Base-by-base conservation (phyloP, 164 flowering plant genomes). In the Nymphaea thermarum region DNA sequence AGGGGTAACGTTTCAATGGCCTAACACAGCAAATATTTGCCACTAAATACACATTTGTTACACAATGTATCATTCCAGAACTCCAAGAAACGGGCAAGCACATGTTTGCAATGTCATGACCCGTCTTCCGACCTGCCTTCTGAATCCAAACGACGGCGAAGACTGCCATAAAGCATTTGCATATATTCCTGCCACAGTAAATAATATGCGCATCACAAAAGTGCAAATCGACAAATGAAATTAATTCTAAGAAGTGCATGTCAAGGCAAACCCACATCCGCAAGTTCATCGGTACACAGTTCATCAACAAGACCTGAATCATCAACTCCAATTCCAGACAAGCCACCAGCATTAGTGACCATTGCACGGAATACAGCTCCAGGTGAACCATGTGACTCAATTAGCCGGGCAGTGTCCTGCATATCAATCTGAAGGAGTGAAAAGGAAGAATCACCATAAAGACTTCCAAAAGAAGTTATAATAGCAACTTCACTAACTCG, bases 241-340 rank as follows among this genome's bases (percentile, higher is more conserved):
- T 36, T 43, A 43, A 51, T 10, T 25, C 4, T 12, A 42, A 66
- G n/a, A 4, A 44, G 55, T 11, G 53, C 7, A n/a, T 3, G 14
- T 61, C 42, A 10, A 14, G 42, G 65, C n/a, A 61, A 42, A 77
- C 86, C 70, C 72, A 89, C 98, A 70, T 71, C 70, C 17, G 74
- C 84, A 61, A 94, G 88, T 64, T 45, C 87, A 44, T 86, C 80
- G n/a, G 72, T 68, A 77, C 85, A 77, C 64, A 94, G 47, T 67
- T 80, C 91, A 41, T 84, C 77, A 69, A 84, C 67, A 60, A 86
- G 68, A 67, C 74, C 82, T 62, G 70, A 73, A 25, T 71, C 36
- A 65, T 5, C 67, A 43, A n/a, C 70, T 66, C 71, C 87, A 65
- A 67, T 60, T 25, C 70, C 75, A 69, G 65, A 65, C 25, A 75